phyloP scores from a whole-genome alignment of 2,329 filamentous ascomycete genomes.

The Aureobasidium sp. region DNA sequence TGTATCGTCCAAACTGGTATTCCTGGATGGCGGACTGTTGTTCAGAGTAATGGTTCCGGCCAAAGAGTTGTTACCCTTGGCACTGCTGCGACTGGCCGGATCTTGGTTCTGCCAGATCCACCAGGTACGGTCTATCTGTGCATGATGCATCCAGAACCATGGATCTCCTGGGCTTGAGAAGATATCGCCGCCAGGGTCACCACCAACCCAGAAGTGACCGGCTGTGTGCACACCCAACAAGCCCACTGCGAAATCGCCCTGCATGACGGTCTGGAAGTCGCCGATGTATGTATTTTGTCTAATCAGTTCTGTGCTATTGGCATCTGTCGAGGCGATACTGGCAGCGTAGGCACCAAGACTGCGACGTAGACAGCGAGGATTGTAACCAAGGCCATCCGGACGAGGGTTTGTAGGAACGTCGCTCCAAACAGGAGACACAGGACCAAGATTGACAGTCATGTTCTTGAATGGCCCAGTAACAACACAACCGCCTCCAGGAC shows the following conservation, averaged over 20 bases:
- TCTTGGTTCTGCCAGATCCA: constrained; percentile 47
- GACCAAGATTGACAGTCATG: constrained; percentile 41
- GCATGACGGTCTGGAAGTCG: constrained; percentile 25
- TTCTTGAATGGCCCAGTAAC: constrained; percentile 45
- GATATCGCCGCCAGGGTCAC: constrained; percentile 37
- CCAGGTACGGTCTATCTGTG: constrained; percentile 42
- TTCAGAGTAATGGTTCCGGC: constrained; percentile 39
- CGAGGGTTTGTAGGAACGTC: constrained; percentile 26
- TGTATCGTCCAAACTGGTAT: constrained; percentile 37
- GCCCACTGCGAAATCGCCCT: constrained; percentile 20
- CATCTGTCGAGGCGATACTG: constrained; percentile 17
- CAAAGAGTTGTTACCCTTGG: constrained; percentile 24
- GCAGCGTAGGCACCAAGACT: constrained; percentile 28
- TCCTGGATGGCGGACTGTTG: constrained; percentile 36
- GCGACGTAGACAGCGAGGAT: constrained; percentile 32
- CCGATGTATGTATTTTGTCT: constrained; percentile 18
- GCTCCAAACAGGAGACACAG: constrained; percentile 35
- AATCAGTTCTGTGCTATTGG: constrained; percentile 21
- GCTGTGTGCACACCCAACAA: constrained; percentile 36
- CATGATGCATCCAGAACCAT: constrained; percentile 44
- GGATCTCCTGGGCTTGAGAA: constrained; percentile 41
- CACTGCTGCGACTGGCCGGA: constrained; percentile 26
- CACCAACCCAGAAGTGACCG: constrained; percentile 43
- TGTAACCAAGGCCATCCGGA: constrained; percentile 26
- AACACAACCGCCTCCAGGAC: constrained; percentile 49